Evolutionary conservation across 2,329 filamentous ascomycete genomes (phyloP), one percentile per base, ranked within the genome.

Genomic region (Penicillium polonicum): DNA sequence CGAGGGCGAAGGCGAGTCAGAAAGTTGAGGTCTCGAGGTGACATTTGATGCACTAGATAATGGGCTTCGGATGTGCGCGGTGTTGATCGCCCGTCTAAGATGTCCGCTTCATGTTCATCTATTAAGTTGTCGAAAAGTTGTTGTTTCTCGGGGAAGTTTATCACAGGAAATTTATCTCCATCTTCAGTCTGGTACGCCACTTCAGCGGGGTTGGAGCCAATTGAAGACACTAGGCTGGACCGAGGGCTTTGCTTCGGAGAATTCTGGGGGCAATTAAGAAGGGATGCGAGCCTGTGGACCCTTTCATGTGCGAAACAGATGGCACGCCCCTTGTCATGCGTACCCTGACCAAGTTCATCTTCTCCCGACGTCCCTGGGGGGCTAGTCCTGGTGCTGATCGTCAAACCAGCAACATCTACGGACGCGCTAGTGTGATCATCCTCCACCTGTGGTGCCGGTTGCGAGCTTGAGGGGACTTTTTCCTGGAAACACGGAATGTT

Each of bases 41-140:
- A 69, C 73, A 77, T 76, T 68, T 72, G 71, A 62, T 65, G 70
- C 57, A 73, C 69, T 54, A 72, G 61, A 57, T 67, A 60, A 54
- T 69, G 68, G 55, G 71, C 69, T 69, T 75, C 65, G n/a, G 66
- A 65, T 45, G 61, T 68, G 58, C 58, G 66, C 44, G 63, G 65
- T 55, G 67, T 67, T 60, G 62, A 65, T 65, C 62, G 65, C 52
- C 67, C 60, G 60, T 69, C 60, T 61, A 68, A 50, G 33, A 66
- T 58, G 48, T 58, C 61, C 52, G 62, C 62, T 59, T 72, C 70
- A 68, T 75, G 65, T 57, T 74, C 70, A 61, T 73, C 68, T 23
- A 64, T 61, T 44, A 67, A 61, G 44, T 70, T 61, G 62, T 70
- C 64, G 41, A 68, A 65, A 36, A 68, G 60, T 41, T 72, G 65